Percentiles rank a stretch among this genome's conserved stretches.
Evolutionary conservation across 176 grass and related monocot species (phyloP).

Genomic region (Bothriochloa decipiens): DNA sequence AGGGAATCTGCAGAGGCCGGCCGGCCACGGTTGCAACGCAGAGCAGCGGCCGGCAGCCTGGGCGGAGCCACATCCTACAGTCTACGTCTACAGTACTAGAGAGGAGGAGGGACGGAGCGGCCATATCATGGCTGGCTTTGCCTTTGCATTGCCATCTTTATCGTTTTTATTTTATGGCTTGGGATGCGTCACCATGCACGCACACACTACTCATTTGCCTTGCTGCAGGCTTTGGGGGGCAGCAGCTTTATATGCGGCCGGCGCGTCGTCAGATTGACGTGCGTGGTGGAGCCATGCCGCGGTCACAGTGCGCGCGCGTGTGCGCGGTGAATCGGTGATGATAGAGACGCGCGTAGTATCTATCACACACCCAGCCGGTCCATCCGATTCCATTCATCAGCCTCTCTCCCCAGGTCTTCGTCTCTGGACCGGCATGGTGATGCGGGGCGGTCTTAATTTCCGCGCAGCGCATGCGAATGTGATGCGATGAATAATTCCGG

Average conservation of each 20-base stretch:
- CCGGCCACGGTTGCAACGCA: constrained; percentile 16
- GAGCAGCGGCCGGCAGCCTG: not conserved
- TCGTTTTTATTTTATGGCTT: too few relatives aligned
- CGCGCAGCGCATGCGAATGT: not conserved
- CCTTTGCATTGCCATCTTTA: too few relatives aligned
- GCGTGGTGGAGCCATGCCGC: not conserved
- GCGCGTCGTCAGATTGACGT: too few relatives aligned
- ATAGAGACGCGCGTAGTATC: not conserved
- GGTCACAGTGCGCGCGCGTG: not conserved
- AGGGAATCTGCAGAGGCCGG: constrained; percentile 20
- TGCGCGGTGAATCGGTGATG: not conserved
- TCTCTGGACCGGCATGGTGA: too few relatives aligned
- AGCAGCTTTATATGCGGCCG: constrained; percentile 19
- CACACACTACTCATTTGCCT: not conserved
- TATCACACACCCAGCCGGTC: too few relatives aligned
- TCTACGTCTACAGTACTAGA: not conserved
- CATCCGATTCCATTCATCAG: too few relatives aligned
- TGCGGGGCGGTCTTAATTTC: not conserved
- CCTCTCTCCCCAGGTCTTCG: too few relatives aligned
- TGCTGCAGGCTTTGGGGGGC: not conserved
- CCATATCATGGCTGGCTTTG: not conserved
- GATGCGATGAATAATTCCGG: not conserved
- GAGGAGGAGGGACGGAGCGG: not conserved
- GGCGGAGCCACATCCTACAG: not conserved
- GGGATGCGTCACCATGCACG: not conserved